Conservation (phyloP, 371 early-diverging fungal species). For the Mortierella polycephala region DNA sequence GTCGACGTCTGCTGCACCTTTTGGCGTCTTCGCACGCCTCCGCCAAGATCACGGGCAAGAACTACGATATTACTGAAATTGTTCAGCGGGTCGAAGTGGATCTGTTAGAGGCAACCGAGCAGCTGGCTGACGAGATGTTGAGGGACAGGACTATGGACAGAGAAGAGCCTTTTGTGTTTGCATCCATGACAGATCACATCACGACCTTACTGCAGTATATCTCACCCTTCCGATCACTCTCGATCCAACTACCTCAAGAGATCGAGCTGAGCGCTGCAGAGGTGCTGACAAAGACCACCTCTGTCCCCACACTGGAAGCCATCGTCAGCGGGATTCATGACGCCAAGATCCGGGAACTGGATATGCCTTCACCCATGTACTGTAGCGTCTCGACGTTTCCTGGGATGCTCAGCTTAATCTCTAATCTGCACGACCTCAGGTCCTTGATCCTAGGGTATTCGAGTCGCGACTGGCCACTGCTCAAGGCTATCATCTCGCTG, state of each 20-base stretch:
- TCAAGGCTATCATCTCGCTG: slow-evolving; percentile 37
- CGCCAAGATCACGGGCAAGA: slow-evolving; percentile 46
- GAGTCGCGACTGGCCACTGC: slow-evolving; percentile 52
- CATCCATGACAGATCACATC: slow-evolving; percentile 35
- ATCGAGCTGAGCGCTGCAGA: slow-evolving; percentile 44
- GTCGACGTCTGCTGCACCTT: slow-evolving; percentile 41
- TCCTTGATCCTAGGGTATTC: slow-evolving; percentile 44
- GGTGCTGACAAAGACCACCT: slow-evolving; percentile 21
- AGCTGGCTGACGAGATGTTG: slow-evolving; percentile 16
- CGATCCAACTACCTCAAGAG: slow-evolving; percentile 54
- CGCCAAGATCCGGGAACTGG: slow-evolving; percentile 40
- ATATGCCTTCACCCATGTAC: slow-evolving; percentile 56
- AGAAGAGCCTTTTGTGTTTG: neutral
- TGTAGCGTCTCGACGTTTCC: slow-evolving; percentile 47
- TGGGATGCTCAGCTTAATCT: slow-evolving; percentile 46
- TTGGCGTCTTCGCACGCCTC: slow-evolving; percentile 47
- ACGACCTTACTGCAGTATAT: slow-evolving; percentile 31
- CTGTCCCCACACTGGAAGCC: slow-evolving; percentile 33
- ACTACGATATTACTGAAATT: slow-evolving; percentile 53
- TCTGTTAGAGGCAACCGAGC: slow-evolving; percentile 36
- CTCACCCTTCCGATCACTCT: slow-evolving; percentile 51
- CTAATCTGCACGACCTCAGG: slow-evolving; percentile 24
- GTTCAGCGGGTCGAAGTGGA: slow-evolving; percentile 50
- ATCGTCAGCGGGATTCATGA: slow-evolving; percentile 26
- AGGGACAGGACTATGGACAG: neutral